These are phyloP conservation scores for Sporothrix dimorphospora DNA, from an alignment of 2,329 filamentous ascomycete species.

Conservation along the genomic window DNA sequence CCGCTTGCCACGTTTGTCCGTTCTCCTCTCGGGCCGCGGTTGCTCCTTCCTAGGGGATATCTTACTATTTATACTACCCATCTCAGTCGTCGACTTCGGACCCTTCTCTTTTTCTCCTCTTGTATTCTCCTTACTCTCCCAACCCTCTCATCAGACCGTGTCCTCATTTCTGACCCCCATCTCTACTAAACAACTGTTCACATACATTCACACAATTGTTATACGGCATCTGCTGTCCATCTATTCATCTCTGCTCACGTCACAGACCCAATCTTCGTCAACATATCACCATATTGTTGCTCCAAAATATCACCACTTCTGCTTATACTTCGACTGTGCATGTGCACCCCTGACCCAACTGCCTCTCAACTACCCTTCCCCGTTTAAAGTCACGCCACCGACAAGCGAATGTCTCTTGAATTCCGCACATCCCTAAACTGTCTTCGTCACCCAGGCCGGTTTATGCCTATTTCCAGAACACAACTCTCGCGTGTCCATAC, in stretches of 20 bases:
- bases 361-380: background rate
- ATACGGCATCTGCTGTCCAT: background rate
- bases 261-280: no score
- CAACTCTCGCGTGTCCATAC: conserved; percentile 59
- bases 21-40: background rate
- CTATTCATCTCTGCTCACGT: background rate
- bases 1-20: conserved; percentile 10
- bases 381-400: conserved; percentile 10
- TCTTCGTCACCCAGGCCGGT: conserved; percentile 59
- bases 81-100: background rate
- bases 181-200: background rate
- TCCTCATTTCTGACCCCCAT: no score
- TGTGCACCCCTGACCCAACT: background rate
- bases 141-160: no score
- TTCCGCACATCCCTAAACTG: conserved; percentile 59
- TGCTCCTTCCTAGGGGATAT: background rate
- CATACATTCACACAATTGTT: no score
- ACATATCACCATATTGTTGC: background rate
- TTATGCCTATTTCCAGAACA: conserved; percentile 60
- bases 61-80: background rate
- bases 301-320: background rate
- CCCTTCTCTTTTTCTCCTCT: background rate
- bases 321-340: background rate
- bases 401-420: conserved; percentile 59
- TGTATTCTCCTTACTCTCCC: background rate